Percentiles rank a stretch among this genome's conserved stretches.
Conservation (phyloP, 73 alveolate species). For the Stentor coeruleus region DNA sequence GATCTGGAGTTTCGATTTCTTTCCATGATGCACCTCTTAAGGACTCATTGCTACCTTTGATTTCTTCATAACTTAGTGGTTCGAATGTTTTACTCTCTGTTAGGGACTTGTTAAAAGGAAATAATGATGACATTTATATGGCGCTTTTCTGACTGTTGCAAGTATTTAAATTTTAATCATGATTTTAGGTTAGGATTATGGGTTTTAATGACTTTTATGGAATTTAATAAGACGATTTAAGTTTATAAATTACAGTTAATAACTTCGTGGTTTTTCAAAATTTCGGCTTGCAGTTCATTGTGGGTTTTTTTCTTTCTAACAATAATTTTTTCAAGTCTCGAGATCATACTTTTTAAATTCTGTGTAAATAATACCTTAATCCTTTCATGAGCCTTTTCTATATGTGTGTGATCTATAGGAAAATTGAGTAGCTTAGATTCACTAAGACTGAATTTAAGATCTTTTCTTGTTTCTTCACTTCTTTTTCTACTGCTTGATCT, state of each 20-base stretch:
- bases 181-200: too few species aligned
- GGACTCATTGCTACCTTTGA: background rate
- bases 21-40: constrained; percentile 1
- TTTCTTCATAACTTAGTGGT: background rate
- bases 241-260: background rate
- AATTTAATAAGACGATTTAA: background rate
- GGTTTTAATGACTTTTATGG: background rate
- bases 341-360: background rate
- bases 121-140: too few species aligned
- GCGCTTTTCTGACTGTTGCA: too few species aligned
- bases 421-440: background rate
- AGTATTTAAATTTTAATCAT: background rate
- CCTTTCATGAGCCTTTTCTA: background rate
- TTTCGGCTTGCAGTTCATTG: too few species aligned
- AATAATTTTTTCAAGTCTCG: background rate
- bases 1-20: background rate
- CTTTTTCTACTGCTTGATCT: too few species aligned
- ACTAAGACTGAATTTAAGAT: background rate
- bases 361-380: background rate
- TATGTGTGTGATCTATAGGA: background rate
- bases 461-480: background rate
- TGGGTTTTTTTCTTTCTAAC: background rate
- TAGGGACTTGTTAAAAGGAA: background rate
- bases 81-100: background rate
- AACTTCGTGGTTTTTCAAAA: too few species aligned